Base-by-base conservation (phyloP, 192 early-diverging fungal species). In the Entomortierella parvispora region DNA sequence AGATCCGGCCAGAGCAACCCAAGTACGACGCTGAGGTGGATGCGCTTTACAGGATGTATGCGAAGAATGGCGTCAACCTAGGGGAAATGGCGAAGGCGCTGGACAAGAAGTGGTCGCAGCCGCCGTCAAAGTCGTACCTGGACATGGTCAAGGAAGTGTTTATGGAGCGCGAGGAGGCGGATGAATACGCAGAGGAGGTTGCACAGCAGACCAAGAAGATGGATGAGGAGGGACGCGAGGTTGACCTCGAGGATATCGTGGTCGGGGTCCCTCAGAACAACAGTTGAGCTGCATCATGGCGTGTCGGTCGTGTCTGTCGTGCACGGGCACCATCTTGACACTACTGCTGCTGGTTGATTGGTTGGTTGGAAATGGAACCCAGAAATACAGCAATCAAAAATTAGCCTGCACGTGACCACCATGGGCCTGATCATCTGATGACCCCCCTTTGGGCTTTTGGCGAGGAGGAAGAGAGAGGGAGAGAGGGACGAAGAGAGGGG, bases 1-100 rank as follows among this genome's bases (percentile, higher is more conserved):
- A 85, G 32, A 80, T 85, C 28, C 70, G 84, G 2, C 79, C 84
- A 0, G 68, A 81, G 31, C 76, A 83, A 4, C 80, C 82, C 37
- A 85, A 80, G 37, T 67, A 76, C 20, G 84, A 85, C 55, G 60
- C 71, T 20, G 66, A 69, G 42, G 59, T 77, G 2, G 59, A 71
- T 8, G 72, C 84, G n/a, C 40, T 76, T 6, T 80, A 80, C 57
- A 66, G 84, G 52, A 70, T 83, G 52, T 81, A 83, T 61, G 76
- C 75, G 17, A 74, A 63, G 28, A 77, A 62, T 51, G 84, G 81
- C 7, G 81, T 80, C 12, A 49, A 47, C 22, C 58, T 83, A 9
- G 82, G 71, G 9, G 82, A 83, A 14, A 81, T 85, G 46, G 63
- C 74, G 7, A 45, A 65, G 18, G 76, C 69, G 12, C 49, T 85